Base-by-base conservation (phyloP, 2,329 filamentous ascomycete genomes). In the Talaromyces verruculosus region DNA sequence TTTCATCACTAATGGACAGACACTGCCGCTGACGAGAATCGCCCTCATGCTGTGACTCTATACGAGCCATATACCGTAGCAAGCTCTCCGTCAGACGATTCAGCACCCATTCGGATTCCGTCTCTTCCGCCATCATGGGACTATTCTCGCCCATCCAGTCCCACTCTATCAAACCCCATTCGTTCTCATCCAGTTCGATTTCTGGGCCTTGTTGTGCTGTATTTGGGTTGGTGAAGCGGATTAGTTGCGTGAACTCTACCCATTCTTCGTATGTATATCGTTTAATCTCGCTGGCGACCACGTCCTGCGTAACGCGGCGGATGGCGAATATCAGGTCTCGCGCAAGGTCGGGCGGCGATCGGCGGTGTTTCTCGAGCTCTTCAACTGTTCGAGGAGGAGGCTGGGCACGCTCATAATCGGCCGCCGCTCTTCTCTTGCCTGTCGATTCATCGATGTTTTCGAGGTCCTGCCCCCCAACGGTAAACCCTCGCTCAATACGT, bases 201-300 rank as follows among this genome's bases (percentile, higher is more conserved):
- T 76, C 74, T 2, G 77, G 70, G 13, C 71, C 25, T 51, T 51
- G 72, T 33, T 28, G 22, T 13, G 13, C 4, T n/a, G 28, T 17
- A 39, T 51, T 69, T 7, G 73, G 78, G 63, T 72, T 75, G 43
- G 77, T 84, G 69, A 88, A 88, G 1, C 85, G 81, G 43, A 96
- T 91, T 37, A 97, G 83, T 25, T 87, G 85, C 7, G 93, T 88
- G 71, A 92, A 95, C 81, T 91, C 91, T 0, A 90, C 90, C 93
- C 93, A 96, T 74, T 96, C 90, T 70, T 93, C 88, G 69, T 93
- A 97, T 0, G 82, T 83, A 75, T 97, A 97, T 63, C 84, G 84
- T 64, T 88, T 88, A 0, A 84, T 82, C 1, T 85, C 83, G 4
- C 83, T 77, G 53, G 81, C 76, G 19, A 85, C 84, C 39, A 91